Percentiles rank a stretch among this genome's conserved stretches.
phyloP scores from a whole-genome alignment of 805 yeast species.

The Lipomyces mesembrius region DNA sequence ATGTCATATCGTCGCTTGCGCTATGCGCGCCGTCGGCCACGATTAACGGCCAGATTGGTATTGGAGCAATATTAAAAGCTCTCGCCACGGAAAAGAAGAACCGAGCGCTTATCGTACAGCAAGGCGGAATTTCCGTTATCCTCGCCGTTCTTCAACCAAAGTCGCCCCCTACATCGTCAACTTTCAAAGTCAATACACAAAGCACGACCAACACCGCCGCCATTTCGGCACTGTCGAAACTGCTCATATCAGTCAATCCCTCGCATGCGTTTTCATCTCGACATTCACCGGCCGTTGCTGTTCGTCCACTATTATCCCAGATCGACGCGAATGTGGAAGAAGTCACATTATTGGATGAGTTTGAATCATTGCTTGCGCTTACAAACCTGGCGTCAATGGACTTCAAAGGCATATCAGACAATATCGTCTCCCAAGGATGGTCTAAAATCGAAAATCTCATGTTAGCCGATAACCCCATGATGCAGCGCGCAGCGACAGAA shows the following conservation, averaged over 20 bases:
- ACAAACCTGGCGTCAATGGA: constrained; percentile 65
- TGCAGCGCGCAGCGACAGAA: constrained; percentile 68
- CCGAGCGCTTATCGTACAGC: constrained; percentile 42
- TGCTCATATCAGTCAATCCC: constrained; percentile 47
- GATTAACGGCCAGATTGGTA: constrained; percentile 39
- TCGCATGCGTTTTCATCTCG: constrained; percentile 44
- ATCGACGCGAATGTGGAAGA: constrained; percentile 39
- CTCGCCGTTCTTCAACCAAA: constrained; percentile 22
- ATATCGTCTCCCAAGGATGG: constrained; percentile 52
- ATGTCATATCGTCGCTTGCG: constrained; percentile 36
- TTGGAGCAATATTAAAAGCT: constrained; percentile 42
- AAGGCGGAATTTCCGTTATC: constrained; percentile 46
- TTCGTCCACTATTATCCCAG: constrained; percentile 44
- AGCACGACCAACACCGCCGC: constrained; percentile 37
- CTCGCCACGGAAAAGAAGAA: constrained; percentile 41
- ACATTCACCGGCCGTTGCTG: constrained; percentile 42
- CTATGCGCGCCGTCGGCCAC: constrained; percentile 36
- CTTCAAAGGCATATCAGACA: constrained; percentile 50
- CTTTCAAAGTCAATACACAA: constrained; percentile 25
- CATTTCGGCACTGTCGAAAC: constrained; percentile 44
- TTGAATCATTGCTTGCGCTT: constrained; percentile 64
- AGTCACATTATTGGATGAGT: constrained; percentile 48
- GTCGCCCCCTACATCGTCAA: constrained; percentile 5
- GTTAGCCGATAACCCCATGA: constrained; percentile 52
- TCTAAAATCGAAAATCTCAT: constrained; percentile 52